Percentiles rank a stretch among this genome's conserved stretches.
These are phyloP conservation scores for Turnera subulata DNA, from an alignment of 345 rosid genomes.

Conservation along the genomic window DNA sequence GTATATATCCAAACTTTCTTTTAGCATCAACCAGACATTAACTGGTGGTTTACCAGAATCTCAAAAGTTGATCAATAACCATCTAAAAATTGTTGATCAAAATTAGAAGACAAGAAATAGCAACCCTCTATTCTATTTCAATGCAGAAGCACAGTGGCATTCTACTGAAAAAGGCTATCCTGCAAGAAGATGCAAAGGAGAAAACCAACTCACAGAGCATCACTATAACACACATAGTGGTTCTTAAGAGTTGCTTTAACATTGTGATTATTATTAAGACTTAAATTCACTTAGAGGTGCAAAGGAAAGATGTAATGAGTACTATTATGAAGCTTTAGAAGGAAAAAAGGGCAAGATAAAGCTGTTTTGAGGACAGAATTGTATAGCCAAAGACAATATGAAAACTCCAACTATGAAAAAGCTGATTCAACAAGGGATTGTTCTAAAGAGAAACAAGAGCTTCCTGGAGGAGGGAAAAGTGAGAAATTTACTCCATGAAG, in stretches of 20 bases:
- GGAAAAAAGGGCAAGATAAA: neutral
- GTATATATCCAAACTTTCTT: slow-evolving; percentile 20
- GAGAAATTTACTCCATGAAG: slow-evolving; percentile 40
- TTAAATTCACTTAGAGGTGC: too few species aligned
- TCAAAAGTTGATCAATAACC: neutral
- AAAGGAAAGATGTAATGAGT: slow-evolving; percentile 4
- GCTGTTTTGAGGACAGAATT: neutral
- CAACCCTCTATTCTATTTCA: neutral
- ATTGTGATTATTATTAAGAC: neutral
- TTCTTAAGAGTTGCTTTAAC: too few species aligned
- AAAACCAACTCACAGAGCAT: too few species aligned
- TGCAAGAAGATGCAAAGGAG: neutral
- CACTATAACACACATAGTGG: too few species aligned
- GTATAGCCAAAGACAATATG: neutral
- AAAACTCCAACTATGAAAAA: slow-evolving; percentile 1
- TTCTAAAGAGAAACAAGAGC: neutral
- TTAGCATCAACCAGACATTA: slow-evolving; percentile 10
- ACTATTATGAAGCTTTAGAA: neutral
- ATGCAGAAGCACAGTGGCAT: neutral
- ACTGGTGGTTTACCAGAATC: slow-evolving; percentile 3
- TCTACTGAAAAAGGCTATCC: neutral
- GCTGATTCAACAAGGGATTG: too few species aligned
- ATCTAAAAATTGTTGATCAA: too few species aligned
- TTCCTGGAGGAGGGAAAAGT: too few species aligned
- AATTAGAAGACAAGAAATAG: too few species aligned